Conservation (phyloP, 352 stramenopile genomes). For the Pilasporangium apinafurcum region DNA sequence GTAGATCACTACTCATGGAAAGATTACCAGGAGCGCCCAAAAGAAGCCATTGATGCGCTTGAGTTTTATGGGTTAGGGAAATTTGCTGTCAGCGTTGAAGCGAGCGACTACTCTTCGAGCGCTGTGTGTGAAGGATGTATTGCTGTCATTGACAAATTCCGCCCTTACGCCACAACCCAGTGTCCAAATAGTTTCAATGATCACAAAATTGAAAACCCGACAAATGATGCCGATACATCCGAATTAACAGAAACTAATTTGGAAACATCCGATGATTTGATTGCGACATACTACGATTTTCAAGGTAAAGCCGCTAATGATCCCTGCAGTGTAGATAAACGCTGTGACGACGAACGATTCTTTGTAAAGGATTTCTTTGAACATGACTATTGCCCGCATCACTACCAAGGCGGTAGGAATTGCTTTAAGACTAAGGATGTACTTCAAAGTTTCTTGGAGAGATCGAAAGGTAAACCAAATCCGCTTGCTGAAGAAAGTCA, state of each 20-base stretch:
- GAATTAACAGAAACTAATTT: slow-evolving; percentile 30
- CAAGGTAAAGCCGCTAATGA: slow-evolving; percentile 38
- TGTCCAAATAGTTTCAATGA: slow-evolving; percentile 43
- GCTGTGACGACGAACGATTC: slow-evolving; percentile 41
- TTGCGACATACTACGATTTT: slow-evolving; percentile 34
- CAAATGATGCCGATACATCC: slow-evolving; percentile 2
- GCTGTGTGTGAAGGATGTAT: slow-evolving; percentile 46
- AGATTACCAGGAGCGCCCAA: slow-evolving; percentile 36
- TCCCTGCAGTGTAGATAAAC: slow-evolving; percentile 26
- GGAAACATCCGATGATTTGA: slow-evolving; percentile 8
- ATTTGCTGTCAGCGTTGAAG: slow-evolving; percentile 43
- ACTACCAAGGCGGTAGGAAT: slow-evolving; percentile 6
- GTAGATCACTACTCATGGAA: slow-evolving; percentile 30
- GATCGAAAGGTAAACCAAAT: slow-evolving; percentile 16
- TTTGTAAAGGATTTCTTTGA: slow-evolving; percentile 35
- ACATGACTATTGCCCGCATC: slow-evolving; percentile 7
- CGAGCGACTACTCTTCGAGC: slow-evolving; percentile 35
- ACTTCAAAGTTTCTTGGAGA: slow-evolving; percentile 15
- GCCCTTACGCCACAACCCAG: slow-evolving; percentile 21
- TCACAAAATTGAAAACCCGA: slow-evolving; percentile 3
- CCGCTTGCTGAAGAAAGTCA: slow-evolving; percentile 16
- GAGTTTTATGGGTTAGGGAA: slow-evolving; percentile 38
- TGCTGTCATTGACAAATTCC: slow-evolving; percentile 42
- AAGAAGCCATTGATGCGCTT: slow-evolving; percentile 31
- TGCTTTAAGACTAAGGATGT: slow-evolving; percentile 28